These are phyloP conservation scores for Aspergillus glaucus DNA, from an alignment of 2,329 filamentous ascomycete species.

Conservation along the genomic window DNA sequence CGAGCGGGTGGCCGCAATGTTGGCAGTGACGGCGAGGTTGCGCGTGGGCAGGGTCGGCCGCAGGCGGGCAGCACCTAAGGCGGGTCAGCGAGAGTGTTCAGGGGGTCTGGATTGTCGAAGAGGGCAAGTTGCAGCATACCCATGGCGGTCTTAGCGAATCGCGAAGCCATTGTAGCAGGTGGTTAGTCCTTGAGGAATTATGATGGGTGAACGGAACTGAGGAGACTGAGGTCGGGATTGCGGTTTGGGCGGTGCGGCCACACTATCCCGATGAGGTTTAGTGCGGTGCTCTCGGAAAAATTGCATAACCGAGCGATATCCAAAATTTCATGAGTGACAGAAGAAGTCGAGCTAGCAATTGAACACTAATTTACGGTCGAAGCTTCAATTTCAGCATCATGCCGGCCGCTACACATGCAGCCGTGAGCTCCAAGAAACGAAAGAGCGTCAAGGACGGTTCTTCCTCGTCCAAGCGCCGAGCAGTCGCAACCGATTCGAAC, in stretches of 20 bases:
- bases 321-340: conserved; percentile 19
- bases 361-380: conserved; percentile 41
- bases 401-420: conserved; percentile 18
- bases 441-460: conserved; percentile 30
- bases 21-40: conserved; percentile 64
- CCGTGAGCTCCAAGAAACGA: conserved; percentile 32
- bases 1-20: conserved; percentile 61
- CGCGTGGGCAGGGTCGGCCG: conserved; percentile 73
- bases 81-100: conserved; percentile 28
- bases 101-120: conserved; percentile 8
- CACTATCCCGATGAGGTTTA: conserved; percentile 27
- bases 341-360: background rate
- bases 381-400: conserved; percentile 21
- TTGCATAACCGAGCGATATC: conserved; percentile 21
- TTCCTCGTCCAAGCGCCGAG: conserved; percentile 40
- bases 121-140: conserved; percentile 57
- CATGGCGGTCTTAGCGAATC: conserved; percentile 90
- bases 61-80: conserved; percentile 78
- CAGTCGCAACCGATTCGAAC: conserved; percentile 41
- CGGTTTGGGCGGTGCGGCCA: conserved; percentile 30
- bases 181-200: conserved; percentile 48
- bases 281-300: conserved; percentile 26
- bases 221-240: conserved; percentile 36
- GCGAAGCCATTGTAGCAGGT: conserved; percentile 85
- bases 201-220: conserved; percentile 35